Evolutionary conservation across 176 grass and related monocot species (phyloP).

Genomic region (Dactylis glomerata): DNA sequence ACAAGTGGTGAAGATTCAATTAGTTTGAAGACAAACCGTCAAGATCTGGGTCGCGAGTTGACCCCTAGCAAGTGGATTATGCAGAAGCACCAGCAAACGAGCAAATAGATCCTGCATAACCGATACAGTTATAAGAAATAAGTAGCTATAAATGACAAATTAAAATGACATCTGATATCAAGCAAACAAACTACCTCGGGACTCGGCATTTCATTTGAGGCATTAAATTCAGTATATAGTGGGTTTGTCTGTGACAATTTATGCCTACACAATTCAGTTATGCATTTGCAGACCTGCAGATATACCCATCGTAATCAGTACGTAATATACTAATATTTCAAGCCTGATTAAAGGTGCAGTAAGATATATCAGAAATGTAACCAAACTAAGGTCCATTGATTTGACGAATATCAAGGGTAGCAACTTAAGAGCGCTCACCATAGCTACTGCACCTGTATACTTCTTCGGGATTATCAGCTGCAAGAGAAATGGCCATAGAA

Average conservation of each 20-base stretch:
- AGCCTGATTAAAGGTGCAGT: slow-evolving; percentile 9
- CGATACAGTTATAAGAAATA: slow-evolving; percentile 25
- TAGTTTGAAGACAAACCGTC: slow-evolving; percentile 58
- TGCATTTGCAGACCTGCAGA: slow-evolving; percentile 93
- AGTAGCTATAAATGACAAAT: slow-evolving; percentile 28
- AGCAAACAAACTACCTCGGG: slow-evolving; percentile 61
- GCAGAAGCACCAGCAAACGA: slow-evolving; percentile 92
- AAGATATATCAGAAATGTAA: slow-evolving; percentile 15
- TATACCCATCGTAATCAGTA: slow-evolving; percentile 29
- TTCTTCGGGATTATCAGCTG: slow-evolving; percentile 91
- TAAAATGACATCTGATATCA: slow-evolving; percentile 35
- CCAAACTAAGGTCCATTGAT: slow-evolving; percentile 9
- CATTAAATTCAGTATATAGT: slow-evolving; percentile 68
- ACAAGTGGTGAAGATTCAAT: slow-evolving; percentile 18
- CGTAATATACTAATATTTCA: not conserved
- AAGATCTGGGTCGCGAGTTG: slow-evolving; percentile 84
- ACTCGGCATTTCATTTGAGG: slow-evolving; percentile 68
- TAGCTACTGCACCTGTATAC: slow-evolving; percentile 88
- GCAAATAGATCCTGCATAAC: slow-evolving; percentile 86
- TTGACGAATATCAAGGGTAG: slow-evolving; percentile 12
- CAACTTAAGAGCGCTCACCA: slow-evolving; percentile 44
- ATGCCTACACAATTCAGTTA: slow-evolving; percentile 91
- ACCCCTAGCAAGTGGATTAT: slow-evolving; percentile 90
- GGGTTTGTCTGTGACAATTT: slow-evolving; percentile 64
- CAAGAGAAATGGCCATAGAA: slow-evolving; percentile 97